Evolutionary conservation across 768 basidiomycete species (phyloP).

Genomic region (Coprinopsis marcescibilis): DNA sequence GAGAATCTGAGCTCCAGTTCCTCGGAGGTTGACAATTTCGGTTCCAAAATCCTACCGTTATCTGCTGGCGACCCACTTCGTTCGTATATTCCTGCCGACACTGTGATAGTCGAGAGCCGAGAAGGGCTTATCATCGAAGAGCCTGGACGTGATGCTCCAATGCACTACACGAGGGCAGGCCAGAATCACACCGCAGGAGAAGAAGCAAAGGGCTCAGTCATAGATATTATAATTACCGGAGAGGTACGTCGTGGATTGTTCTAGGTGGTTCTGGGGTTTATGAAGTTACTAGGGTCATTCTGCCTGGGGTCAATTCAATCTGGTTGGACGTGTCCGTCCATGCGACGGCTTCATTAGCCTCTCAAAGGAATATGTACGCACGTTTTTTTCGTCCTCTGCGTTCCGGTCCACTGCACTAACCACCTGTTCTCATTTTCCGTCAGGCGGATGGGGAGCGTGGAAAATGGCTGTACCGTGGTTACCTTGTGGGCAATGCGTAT

Average conservation of each 20-base stretch:
- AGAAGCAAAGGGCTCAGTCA: no score
- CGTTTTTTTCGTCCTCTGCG: constrained; percentile 8
- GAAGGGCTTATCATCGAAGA: constrained; percentile 45
- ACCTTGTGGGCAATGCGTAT: constrained; percentile 62
- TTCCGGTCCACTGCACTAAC: not conserved
- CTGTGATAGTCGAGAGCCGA: constrained; percentile 41
- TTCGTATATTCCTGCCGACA: constrained; percentile 53
- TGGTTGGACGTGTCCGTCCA: constrained; percentile 74
- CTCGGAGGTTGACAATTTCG: constrained; percentile 22
- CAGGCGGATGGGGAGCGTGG: constrained; percentile 71
- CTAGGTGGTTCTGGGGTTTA: constrained; percentile 4
- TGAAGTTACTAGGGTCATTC: constrained; percentile 65
- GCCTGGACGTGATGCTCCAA: constrained; percentile 27
- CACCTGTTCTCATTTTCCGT: not conserved
- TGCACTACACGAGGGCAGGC: constrained; percentile 26
- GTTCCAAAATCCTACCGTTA: constrained; percentile 30
- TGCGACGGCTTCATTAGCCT: constrained; percentile 78
- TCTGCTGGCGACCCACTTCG: constrained; percentile 55
- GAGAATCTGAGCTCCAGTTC: no score
- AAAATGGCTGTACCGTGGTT: constrained; percentile 82
- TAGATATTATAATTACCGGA: constrained; percentile 67
- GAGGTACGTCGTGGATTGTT: no score
- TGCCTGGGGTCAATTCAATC: constrained; percentile 82
- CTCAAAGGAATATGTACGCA: constrained; percentile 77
- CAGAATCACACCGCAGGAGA: constrained; percentile 10